Base-by-base conservation (phyloP, 169 alveolate species). In the Condylostoma magnum region DNA sequence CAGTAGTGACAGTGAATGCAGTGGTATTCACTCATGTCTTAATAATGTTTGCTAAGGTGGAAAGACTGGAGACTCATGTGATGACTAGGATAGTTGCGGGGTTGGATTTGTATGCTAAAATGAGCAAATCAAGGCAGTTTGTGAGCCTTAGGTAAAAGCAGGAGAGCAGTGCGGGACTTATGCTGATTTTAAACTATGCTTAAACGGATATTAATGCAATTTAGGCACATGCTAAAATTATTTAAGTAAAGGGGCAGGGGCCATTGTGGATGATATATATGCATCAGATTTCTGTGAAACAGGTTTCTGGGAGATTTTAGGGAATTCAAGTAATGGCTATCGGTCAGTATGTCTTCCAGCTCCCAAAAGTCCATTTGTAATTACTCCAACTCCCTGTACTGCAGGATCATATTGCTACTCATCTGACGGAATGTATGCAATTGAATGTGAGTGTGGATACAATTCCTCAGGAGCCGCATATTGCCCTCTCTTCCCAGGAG, bases 401-500 rank as follows among this genome's bases (percentile, higher is more conserved):
- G 46, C 57, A 22, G 57, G 57, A n/a, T 2, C 73, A 3, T 20
- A 15, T n/a, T 63, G 73, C 41, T 22, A 20, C 22, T 41, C 58
- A 6, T 25, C 37, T 18, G 73, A 63, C 31, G 44, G 33, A 5
- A 38, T 27, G 22, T 63, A 41, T 44, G 27, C 56, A 4, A 46
- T 25, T 25, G 31, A 38, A 12, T 63, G 73, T 6, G 58, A 63
- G 22, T 63, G 73, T 44, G 73, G 73, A 5, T 63, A 27, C 33
- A 63, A 63, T 33, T 15, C 36, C 34, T 27, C 20, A n/a, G 73
- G 73, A 22, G 18, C 15, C 12, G 54, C 50, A 12, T 63, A 63
- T 22, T 63, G 73, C 27, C 73, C 73, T 44, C 38, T 63, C 6
- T 63, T 63, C 73, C 73, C 73, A 6, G 73, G 73, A 12, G 73